Evolutionary conservation across 169 alveolate species (phyloP), one percentile per base, ranked within the genome.

Genomic region (Eimeria zaria): DNA sequence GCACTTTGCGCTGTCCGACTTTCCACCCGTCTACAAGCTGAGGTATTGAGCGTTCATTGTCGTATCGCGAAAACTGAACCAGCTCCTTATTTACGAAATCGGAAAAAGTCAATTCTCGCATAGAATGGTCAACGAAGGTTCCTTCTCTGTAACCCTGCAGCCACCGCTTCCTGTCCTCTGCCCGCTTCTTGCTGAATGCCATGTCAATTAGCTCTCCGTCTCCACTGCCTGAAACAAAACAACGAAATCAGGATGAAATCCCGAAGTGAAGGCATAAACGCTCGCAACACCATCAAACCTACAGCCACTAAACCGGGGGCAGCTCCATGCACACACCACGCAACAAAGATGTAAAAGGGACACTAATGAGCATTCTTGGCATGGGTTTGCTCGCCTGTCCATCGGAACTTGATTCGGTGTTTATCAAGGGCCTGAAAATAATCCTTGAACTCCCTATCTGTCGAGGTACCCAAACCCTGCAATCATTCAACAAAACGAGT

Each of bases 11-110:
- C 97, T 99, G 99, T 24, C 99, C 99, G 14, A 99, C 99, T 95
- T 99, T 99, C 97, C 99, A 98, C 39, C 99, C 99, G 97, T 99
- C 99, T 81, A 99, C 97, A 64, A 99, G 95, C 51, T 98, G 98
- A 2, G 99, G 99, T 58, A 99, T 99, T 44, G 99, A 99, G 71
- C 99, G 98, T 73, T 98, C 98, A 58, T 99, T 99, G 91, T 99
- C 99, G 97, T 99, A 99, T 96, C 99, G 99, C 36, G 99, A 99
- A 97, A 99, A 99, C 84, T 99, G 99, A 44, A 99, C 99, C 64
- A 99, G 98, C 96, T 99, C 99, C 98, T 99, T 99, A 97, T 99
- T 99, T 39, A 99, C 99, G 96, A 99, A 99, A 90, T 99, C 99
- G 89, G 98, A 97, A 96, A 98, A 99, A 58, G 97, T 69, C 39